Conservation (phyloP, 2,329 filamentous ascomycete species). For the Alternaria panax region DNA sequence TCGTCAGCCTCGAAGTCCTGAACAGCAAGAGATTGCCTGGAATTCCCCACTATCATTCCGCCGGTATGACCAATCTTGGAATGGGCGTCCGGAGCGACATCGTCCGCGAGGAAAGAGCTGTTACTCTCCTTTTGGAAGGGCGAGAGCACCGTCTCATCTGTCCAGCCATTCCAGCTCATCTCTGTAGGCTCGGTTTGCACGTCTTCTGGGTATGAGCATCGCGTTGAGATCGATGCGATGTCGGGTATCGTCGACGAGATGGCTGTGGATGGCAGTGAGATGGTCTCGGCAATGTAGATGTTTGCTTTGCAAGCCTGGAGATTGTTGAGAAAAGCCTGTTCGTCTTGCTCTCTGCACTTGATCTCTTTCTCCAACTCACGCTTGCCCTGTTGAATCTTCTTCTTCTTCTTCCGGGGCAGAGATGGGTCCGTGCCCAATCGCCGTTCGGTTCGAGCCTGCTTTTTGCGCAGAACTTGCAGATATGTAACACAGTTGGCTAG, state of each 20-base stretch:
- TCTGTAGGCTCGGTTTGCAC: slow-evolving; percentile 26
- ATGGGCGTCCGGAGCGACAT: slow-evolving; percentile 33
- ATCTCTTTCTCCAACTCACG: slow-evolving; percentile 43
- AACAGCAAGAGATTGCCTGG: slow-evolving; percentile 10
- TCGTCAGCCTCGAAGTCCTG: slow-evolving; percentile 4
- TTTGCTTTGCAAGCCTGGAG: slow-evolving; percentile 43
- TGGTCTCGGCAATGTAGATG: slow-evolving; percentile 37
- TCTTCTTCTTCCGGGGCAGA: slow-evolving; percentile 36
- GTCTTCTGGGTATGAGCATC: slow-evolving; percentile 21
- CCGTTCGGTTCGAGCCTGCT: slow-evolving; percentile 36
- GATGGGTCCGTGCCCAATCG: slow-evolving; percentile 22
- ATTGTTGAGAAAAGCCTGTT: slow-evolving; percentile 40
- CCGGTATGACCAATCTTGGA: neutral
- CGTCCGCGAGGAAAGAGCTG: slow-evolving; percentile 18
- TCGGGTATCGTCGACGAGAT: slow-evolving; percentile 19
- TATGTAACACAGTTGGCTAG: slow-evolving; percentile 44
- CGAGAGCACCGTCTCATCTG: slow-evolving; percentile 30
- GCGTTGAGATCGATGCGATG: slow-evolving; percentile 21
- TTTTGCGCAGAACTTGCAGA: slow-evolving; percentile 42
- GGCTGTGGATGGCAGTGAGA: slow-evolving; percentile 18
- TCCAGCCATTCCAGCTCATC: slow-evolving; percentile 43
- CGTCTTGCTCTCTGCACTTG: slow-evolving; percentile 40
- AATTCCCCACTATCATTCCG: neutral
- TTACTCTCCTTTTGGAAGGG: slow-evolving; percentile 30
- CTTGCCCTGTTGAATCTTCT: slow-evolving; percentile 39